Evolutionary conservation across 768 basidiomycete species (phyloP), one percentile per base, ranked within the genome.

Genomic region (Phanerodontia chrysosporium): DNA sequence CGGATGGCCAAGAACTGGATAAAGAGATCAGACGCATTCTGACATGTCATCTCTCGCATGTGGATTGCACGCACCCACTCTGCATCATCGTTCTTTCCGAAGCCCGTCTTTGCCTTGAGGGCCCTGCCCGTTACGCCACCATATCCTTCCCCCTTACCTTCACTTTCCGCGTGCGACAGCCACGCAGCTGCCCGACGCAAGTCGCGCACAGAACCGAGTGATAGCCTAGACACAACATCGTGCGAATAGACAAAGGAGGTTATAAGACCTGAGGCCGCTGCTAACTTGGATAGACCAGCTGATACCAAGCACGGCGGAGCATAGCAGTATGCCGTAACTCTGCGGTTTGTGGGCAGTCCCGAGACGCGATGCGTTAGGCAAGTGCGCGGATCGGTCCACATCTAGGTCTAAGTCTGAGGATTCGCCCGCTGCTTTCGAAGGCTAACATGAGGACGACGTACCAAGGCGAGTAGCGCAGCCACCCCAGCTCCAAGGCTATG

Each of bases 401-500:
- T 87, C 90, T 92, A 45, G 16, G 30, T 24, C 21, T 12, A 13
- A 42, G 39, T 9, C 18, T 18, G 48, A 9, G n/a, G n/a, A n/a
- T 28, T 51, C 49, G 32, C 5, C n/a, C 4, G 61, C 6, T 32
- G 29, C 13, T 14, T 18, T 4, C 9, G 4, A 18, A 42, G 39
- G 7, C 13, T 45, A 45, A 21, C 49, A n/a, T 62, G 13, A 16
- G 28, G 30, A 32, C 12, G 16, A 29, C 83, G 69, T 64, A 88
- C 89, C 74, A 93, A 72, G 45, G 85, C 90, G 44, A 92, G 75
- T 27, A 93, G 75, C 2, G 83, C 81, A 36, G 88, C 90, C 2
- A 93, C 89, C 1, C 90, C 92, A 24, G 90, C 90, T 18, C 92
- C 92, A 2, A 93, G 80, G 70, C 88, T 90, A 67, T 94, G 92